phyloP scores from a whole-genome alignment of 202 grass and related monocot genomes.

The Cymbopogon flexuosus region DNA sequence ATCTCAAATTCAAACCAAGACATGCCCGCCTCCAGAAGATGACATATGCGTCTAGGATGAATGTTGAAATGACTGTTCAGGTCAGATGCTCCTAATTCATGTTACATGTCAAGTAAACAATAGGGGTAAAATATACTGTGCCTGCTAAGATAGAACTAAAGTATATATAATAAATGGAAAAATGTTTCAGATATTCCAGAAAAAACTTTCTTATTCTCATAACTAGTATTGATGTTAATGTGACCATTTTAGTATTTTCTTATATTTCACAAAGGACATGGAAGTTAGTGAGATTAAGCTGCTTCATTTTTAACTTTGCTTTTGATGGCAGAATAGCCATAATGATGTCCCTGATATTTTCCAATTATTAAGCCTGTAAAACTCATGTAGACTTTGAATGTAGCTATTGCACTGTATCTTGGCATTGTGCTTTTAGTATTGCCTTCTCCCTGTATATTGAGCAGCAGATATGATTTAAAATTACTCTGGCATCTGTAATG shows the following conservation, averaged over 20 bases:
- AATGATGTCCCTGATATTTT: not conserved
- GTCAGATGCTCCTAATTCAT: conserved; percentile 31
- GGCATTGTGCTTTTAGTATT: not conserved
- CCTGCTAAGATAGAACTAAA: not conserved
- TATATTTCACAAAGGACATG: not conserved
- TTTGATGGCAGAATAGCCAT: not conserved
- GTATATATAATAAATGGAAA: not conserved
- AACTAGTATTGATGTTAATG: conserved; percentile 1
- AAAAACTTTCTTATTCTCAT: not conserved
- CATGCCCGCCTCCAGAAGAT: conserved; percentile 86
- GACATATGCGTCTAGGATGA: conserved; percentile 69
- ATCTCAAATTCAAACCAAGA: conserved; percentile 56
- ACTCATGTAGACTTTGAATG: not conserved
- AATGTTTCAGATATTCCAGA: not conserved
- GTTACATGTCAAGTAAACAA: not conserved
- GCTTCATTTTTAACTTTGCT: conserved; percentile 17
- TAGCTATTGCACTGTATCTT: not conserved
- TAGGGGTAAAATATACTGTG: not conserved
- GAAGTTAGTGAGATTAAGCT: conserved; percentile 2
- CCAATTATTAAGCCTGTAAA: not conserved
- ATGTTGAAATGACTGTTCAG: conserved; percentile 62
- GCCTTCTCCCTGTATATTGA: not conserved
- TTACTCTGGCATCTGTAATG: not conserved
- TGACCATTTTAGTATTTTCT: not conserved
- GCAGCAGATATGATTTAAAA: not conserved